Base-by-base conservation (phyloP, 2,329 filamentous ascomycete genomes). In the Stachybotrys echinatus region DNA sequence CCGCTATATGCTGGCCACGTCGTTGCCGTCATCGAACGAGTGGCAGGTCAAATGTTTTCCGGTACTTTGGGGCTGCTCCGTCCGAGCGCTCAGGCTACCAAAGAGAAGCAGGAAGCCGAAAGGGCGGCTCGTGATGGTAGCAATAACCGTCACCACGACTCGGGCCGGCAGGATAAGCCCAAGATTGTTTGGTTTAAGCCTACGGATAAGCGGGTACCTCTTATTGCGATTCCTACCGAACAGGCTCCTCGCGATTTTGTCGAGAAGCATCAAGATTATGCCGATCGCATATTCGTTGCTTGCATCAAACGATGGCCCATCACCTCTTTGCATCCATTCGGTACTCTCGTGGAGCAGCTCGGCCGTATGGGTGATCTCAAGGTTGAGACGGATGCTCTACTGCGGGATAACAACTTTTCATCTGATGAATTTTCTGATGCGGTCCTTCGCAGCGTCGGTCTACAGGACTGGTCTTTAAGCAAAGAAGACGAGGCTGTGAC, bases 181-280 rank as follows among this genome's bases (percentile, higher is more conserved):
- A 99, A 99, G 84, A 99, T 99, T 72, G 94, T 99, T 40, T 99
- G 94, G 94, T 99, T 99, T 77, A 99, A 99, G 78, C 94, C 94
- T 51, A 99, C 94, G 1, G 94, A 99, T 73, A 97, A 99, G 81
- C 90, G 94, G 65, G 94, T 99, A 45, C 94, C 94, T 46, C 78
- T 99, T 57, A 99, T 99, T 69, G 94, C 94, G 48, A 99, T 99
- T 56, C 94, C 94, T 2, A 99, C 94, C 3, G 94, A 99, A 69
- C 94, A 99, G 72, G 94, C 94, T 8, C 94, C 94, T 19, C 87
- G 91, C 34, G 94, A 97, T 72, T 99, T 99, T 62, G 94, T 99
- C 23, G 94, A 99, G 75, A 96, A 94, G 71, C 94, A 99, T 68
- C 90, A 96, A 68, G 90, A 96, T 23, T 99, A 97, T 62, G 91